Base-by-base conservation (phyloP, 257 asterid genomes). In the Perilla frutescens region DNA sequence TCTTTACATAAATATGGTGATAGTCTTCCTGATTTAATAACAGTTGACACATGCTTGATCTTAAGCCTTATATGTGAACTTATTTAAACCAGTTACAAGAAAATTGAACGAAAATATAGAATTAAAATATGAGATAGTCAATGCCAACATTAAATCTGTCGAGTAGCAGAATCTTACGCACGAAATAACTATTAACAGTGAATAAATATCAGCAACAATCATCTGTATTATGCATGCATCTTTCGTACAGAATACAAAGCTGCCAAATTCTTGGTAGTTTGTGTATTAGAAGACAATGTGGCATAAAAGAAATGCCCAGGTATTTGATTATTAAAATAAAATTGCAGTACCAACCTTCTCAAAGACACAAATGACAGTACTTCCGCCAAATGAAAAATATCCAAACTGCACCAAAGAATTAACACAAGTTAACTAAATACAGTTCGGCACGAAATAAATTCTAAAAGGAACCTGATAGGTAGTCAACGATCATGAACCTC, bases 341-440 rank as follows among this genome's bases (percentile, higher is more conserved):
- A 26, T 29, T 43, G 37, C 55, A 14, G 43, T 43, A 48, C 85
- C 74, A 60, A 91, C 99, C 99, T 95, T 95, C 80, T 95, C 98
- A 70, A 95, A 95, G 73, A 86, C 90, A 29, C 98, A 95, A 64
- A 95, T 95, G 70, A 95, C 97, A 0, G 99, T 95, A 66, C 98
- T 95, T 81, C 99, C 99, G 49, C 97, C 98, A 76, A 95, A 95
- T 59, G 99, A 90, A 88, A 95, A 95, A 82, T 92, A 95, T 66
- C 99, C 98, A 45, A 92, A 88, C 99, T 95, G 96, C 78, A 80
- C 43, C 66, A 54, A 64, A 41, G 70, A 39, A 43, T 71, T 31
- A 78, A 71, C 40, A 50, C 44, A 15, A 72, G 43, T 65, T 61
- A 6, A 29, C 13, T 68, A 49, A 49, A 68, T 32, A 74, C 40